Evolutionary conservation across 345 rosid genomes (phyloP), one percentile per base, ranked within the genome.

Genomic region (Noccaea bulbosa): DNA sequence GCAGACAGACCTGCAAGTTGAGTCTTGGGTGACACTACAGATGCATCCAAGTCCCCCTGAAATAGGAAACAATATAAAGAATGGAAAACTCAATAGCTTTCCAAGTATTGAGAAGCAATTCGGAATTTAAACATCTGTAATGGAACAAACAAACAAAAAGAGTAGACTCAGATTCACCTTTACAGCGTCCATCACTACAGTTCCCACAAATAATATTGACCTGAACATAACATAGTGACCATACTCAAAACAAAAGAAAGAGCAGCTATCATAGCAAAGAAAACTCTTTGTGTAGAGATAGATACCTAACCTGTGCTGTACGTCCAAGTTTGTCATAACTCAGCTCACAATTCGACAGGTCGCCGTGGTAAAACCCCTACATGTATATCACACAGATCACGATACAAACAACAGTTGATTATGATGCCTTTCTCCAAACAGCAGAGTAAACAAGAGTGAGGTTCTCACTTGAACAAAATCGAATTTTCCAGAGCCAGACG

Each of bases 311-410:
- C 95, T 89, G 88, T 46, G 99, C 81, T 41, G 99, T 91, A 33
- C 96, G 87, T 70, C 97, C 97, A 91, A 81, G 81, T 82, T 91
- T 86, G 79, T 94, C 99, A 69, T 86, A 85, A 80, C 80, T 93
- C 14, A 7, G 32, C 80, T 93, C 98, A 74, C 98, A 93, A 41
- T 85, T 83, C 39, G 62, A 30, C 60, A 93, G 74, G 78, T 93
- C 99, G 3, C 98, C 97, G 54, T 77, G 80, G 79, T 89, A 91
- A 81, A 76, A 93, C 49, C 83, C 82, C 99, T 93, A 77, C 22
- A 74, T 5, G 63, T 45, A 75, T 45, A 69, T 62, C 14, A 78
- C 22, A 60, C 22, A 60, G 2, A 60, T n/a, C 55, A 58, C 0
- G 30, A 66, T 14, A 15, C 17, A 73, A 38, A 47, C 41, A 71